phyloP scores from a whole-genome alignment of 257 asterid species.

The Solanum virginianum region DNA sequence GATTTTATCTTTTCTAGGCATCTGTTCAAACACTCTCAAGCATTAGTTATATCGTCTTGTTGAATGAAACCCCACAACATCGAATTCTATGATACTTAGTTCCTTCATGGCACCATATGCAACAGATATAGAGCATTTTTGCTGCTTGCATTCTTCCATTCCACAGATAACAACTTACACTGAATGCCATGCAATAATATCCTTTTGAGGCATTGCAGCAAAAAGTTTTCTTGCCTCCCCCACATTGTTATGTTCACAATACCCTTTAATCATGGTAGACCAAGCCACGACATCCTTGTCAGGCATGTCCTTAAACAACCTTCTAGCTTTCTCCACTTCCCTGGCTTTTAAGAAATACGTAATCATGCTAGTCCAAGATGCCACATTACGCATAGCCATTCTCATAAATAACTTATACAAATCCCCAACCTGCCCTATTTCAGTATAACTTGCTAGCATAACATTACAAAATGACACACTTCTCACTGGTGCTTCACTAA shows the following conservation, averaged over 20 bases:
- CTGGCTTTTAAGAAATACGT: conserved; percentile 42
- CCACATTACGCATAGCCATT: conserved; percentile 36
- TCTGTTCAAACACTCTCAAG: conserved; percentile 31
- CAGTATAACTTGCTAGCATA: conserved; percentile 46
- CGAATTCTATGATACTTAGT: conserved; percentile 50
- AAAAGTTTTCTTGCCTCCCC: too few species aligned
- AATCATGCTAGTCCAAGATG: conserved; percentile 70
- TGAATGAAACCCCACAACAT: conserved; percentile 48
- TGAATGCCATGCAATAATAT: conserved; percentile 62
- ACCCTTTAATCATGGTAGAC: too few species aligned
- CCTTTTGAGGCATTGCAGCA: conserved; percentile 48
- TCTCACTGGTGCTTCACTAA: conserved; percentile 24
- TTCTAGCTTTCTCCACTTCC: conserved; percentile 40
- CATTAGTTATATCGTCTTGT: conserved; percentile 25
- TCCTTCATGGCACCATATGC: conserved; percentile 32
- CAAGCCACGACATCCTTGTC: too few species aligned
- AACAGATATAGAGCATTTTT: conserved; percentile 43
- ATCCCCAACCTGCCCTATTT: conserved; percentile 11
- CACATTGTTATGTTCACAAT: too few species aligned
- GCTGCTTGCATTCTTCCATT: conserved; percentile 21
- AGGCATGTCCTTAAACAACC: conserved; percentile 54
- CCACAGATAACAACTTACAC: conserved; percentile 43
- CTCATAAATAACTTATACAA: conserved; percentile 25
- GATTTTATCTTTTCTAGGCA: conserved; percentile 44
- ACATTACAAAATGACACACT: conserved; percentile 34